A percentile compares a stretch with the other conserved stretches of the same genome.
Conservation (phyloP, 1,284 basidiomycete species). For the Fomitopsis schrenkii region DNA sequence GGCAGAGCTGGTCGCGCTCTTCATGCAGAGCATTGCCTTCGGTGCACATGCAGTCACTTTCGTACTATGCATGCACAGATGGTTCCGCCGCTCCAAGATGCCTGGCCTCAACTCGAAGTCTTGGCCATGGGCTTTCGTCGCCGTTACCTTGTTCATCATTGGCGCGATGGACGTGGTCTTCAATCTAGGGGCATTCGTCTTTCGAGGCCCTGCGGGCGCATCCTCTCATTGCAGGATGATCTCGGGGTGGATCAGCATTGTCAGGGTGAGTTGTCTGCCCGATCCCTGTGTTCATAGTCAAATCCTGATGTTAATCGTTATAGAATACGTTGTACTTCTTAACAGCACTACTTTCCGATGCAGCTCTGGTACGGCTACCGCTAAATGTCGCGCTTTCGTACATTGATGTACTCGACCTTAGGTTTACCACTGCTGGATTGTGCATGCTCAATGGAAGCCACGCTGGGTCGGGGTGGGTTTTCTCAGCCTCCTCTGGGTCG, state of each 20-base stretch:
- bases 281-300: not conserved
- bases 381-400: not conserved
- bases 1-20: slow-evolving; percentile 1
- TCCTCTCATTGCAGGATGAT: slow-evolving; percentile 15
- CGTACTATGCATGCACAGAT: not conserved
- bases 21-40: slow-evolving; percentile 1
- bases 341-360: not conserved
- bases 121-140: slow-evolving; percentile 10
- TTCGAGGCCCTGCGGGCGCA: slow-evolving; percentile 16
- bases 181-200: slow-evolving; percentile 21
- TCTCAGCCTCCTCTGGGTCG: slow-evolving; percentile 19
- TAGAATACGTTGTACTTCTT: not conserved
- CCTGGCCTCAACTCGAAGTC: not conserved
- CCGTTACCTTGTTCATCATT: slow-evolving; percentile 3
- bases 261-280: slow-evolving; percentile 2
- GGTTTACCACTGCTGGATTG: slow-evolving; percentile 21
- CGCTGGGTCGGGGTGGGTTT: slow-evolving; percentile 13
- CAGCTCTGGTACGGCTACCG: not conserved
- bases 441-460: slow-evolving; percentile 9
- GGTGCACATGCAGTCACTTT: not conserved
- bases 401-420: not conserved
- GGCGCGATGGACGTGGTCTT: slow-evolving; percentile 19
- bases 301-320: not conserved
- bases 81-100: not conserved
- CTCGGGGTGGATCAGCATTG: slow-evolving; percentile 21